Evolutionary conservation across 768 basidiomycete species (phyloP).

Genomic region (Lactifluus subvellereus): DNA sequence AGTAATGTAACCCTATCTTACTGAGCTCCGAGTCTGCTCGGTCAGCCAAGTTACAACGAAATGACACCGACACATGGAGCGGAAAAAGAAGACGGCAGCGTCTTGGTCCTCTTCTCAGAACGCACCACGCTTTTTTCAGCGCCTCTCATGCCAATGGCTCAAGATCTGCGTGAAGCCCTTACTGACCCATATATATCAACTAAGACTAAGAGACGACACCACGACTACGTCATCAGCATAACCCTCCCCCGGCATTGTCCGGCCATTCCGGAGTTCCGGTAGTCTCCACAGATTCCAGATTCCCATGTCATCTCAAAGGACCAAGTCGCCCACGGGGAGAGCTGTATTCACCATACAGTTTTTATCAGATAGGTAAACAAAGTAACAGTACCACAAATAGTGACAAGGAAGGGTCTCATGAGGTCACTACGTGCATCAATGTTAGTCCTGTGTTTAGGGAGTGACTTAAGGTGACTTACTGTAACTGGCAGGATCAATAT

Average conservation of each 20-base stretch:
- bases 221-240: background rate
- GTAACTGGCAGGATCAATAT: conserved; percentile 92
- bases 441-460: background rate
- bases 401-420: conserved; percentile 25
- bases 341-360: conserved; percentile 15
- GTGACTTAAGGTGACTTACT: conserved; percentile 52
- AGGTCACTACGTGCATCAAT: conserved; percentile 35
- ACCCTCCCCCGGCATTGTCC: background rate
- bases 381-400: conserved; percentile 2
- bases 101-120: background rate
- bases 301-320: background rate
- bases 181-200: conserved; percentile 1
- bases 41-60: too few species aligned
- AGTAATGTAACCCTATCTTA: background rate
- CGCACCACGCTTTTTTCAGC: background rate
- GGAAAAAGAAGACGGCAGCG: background rate
- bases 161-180: conserved; percentile 3
- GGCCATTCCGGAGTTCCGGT: background rate
- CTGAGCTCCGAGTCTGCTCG: too few species aligned
- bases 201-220: background rate
- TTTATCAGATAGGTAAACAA: conserved; percentile 18
- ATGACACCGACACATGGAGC: background rate
- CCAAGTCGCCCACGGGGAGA: background rate
- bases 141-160: background rate
- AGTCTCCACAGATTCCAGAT: too few species aligned